phyloP scores from a whole-genome alignment of 116 monocot species.

The Zostera marina region DNA sequence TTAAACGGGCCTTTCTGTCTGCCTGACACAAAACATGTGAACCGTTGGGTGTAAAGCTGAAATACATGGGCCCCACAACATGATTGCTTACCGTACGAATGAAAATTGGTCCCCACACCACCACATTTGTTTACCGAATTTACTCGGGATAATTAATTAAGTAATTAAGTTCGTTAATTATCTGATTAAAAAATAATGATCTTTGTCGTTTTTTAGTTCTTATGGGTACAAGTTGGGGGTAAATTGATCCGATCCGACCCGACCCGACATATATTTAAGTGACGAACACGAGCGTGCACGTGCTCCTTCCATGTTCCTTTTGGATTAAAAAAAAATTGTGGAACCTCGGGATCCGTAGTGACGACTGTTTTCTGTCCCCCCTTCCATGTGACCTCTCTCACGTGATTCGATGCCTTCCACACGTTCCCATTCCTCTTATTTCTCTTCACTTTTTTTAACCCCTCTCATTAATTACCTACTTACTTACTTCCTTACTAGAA shows the following conservation, averaged over 20 bases:
- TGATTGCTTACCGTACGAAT: no score
- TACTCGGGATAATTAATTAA: no score
- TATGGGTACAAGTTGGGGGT: neutral
- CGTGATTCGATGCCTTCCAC: constrained; percentile 5
- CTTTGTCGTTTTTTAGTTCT: neutral
- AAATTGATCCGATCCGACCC: neutral
- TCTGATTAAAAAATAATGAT: neutral
- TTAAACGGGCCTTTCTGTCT: no score
- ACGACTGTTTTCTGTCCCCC: neutral
- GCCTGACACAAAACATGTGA: constrained; percentile 1
- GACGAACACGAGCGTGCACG: constrained; percentile 5
- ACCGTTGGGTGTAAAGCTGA: neutral
- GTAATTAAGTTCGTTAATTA: no score
- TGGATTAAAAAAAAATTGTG: neutral
- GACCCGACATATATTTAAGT: neutral
- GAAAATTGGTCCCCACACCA: no score
- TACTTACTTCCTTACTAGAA: no score
- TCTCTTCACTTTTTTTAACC: neutral
- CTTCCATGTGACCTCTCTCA: constrained; percentile 2
- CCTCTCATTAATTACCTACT: no score
- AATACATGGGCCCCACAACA: neutral
- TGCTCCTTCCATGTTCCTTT: neutral
- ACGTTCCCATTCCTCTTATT: neutral
- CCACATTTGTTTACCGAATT: no score
- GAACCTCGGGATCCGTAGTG: constrained; percentile 2